Evolutionary conservation across 1,284 basidiomycete genomes (phyloP), one percentile per base, ranked within the genome.

Genomic region (Ustilago bromivora): DNA sequence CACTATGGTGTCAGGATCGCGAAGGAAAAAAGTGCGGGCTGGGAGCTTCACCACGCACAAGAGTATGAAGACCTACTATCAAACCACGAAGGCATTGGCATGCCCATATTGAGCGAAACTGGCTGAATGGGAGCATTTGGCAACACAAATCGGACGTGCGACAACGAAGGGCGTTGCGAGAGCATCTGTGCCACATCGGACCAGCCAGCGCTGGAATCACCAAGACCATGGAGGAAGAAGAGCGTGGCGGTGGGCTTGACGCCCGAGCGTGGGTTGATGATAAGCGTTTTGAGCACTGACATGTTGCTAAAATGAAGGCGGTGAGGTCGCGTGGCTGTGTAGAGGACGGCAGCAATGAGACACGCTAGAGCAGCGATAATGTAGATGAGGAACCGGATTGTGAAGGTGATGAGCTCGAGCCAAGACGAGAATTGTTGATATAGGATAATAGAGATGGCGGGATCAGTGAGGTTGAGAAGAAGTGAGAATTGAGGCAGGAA

Each of bases 61-160:
- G 75, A 78, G 47, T 75, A 71, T 28, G 74, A 74, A 54, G 73
- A 82, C 81, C 73, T 79, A 83, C 82, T 81, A 63, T 85, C 84
- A 64, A 85, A 85, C 84, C 84, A 86, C 7, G 78, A 78, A 9
- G 84, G 82, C 84, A 86, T 86, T 51, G 70, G 71, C 84, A 84
- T 84, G 53, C 83, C 83, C 76, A 84, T 82, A 57, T 86, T 86
- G 34, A 86, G 67, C 43, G 84, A 77, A 11, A 86, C 83, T 4
- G 84, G 84, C 75, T 82, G 82, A 31, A 83, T 69, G 40, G 84
- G 84, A 8, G 84, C 81, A n/a, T 84, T 83, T 36, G 84, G 84
- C 57, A 86, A 76, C 31, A 86, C 79, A 51, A 85, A 85, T 49
- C 84, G 82, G 15, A 85, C 79, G 43, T 85, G 84, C 49, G 76